Base-by-base conservation (phyloP, 2,329 filamentous ascomycete species). In the Cladosporium phlei region DNA sequence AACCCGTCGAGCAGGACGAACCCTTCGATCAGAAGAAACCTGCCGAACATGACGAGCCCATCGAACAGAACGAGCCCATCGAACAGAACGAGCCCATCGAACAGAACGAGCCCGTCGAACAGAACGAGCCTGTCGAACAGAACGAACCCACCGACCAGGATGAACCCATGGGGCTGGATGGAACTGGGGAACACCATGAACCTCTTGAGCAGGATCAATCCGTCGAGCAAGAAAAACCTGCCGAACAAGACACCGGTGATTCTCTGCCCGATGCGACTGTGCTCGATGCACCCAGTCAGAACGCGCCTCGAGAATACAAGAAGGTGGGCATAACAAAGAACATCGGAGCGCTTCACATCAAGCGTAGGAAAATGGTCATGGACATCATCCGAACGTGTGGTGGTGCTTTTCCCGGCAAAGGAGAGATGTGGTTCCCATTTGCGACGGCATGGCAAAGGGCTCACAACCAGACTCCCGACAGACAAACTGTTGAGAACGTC, bases 341-440 rank as follows among this genome's bases (percentile, higher is more conserved):
- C 8, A 37, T 37, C 11, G 42, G 42, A 22, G 42, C 42, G 14
- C 34, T 47, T 21, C 45, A 33, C 37, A 40, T 70, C 35, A 60
- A 72, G 29, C 69, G 75, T 22, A 69, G 66, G 43, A 71, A 70
- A 14, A 74, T 81, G 22, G 65, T 82, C 3, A 61, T 78, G 57
- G 70, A 78, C 20, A 73, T 82, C 29, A 56, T 82, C 10, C 65
- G 75, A 34, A 68, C 70, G 38, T 75, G 74, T 46, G 69, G 70
- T 35, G 80, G 80, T 6, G 72, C 76, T 2, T 80, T 76, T 44
- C 77, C 79, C 2, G 69, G 74, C 28, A 71, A 76, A 19, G 67
- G 66, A 34, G 77, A 80, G 52, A 68, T 82, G n/a, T 72, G 69
- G 60, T 69, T 72, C 52, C 73, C 78, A 7, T 80, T 79, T 52